phyloP scores from a whole-genome alignment of 306 rosid species.

The Fagus crenata region DNA sequence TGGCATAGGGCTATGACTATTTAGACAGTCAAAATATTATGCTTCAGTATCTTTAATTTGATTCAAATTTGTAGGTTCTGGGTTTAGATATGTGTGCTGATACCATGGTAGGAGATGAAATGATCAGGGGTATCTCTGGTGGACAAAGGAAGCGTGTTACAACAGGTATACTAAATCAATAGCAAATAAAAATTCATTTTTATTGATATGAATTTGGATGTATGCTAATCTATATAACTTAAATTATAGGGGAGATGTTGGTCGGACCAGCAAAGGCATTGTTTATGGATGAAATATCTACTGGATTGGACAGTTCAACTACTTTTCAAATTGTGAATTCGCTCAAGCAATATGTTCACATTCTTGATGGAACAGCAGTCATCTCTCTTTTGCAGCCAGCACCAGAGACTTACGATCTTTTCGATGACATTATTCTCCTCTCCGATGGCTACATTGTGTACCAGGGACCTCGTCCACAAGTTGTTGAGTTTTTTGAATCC shows the following conservation, averaged over 20 bases:
- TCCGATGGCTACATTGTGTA: slow-evolving; percentile 56
- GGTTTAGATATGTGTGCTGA: slow-evolving; percentile 57
- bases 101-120: slow-evolving; percentile 50
- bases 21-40: not conserved
- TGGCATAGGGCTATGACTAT: not conserved
- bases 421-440: slow-evolving; percentile 51
- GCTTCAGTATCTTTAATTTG: not conserved
- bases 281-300: slow-evolving; percentile 60
- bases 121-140: slow-evolving; percentile 54
- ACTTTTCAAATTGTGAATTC: slow-evolving; percentile 53
- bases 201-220: not conserved
- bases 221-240: not conserved
- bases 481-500: slow-evolving; percentile 44
- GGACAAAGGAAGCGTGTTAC: slow-evolving; percentile 59
- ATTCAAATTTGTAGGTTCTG: slow-evolving; percentile 29
- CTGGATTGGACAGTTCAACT: slow-evolving; percentile 62
- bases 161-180: slow-evolving; percentile 29
- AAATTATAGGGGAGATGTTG: slow-evolving; percentile 51
- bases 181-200: not conserved
- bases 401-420: slow-evolving; percentile 57
- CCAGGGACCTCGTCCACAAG: slow-evolving; percentile 54
- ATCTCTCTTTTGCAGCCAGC: slow-evolving; percentile 58
- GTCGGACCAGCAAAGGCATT: slow-evolving; percentile 57
- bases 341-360: slow-evolving; percentile 43
- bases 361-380: slow-evolving; percentile 50